Conservation (phyloP, 441 rosid genomes). For the Eugenia klotzschiana region DNA sequence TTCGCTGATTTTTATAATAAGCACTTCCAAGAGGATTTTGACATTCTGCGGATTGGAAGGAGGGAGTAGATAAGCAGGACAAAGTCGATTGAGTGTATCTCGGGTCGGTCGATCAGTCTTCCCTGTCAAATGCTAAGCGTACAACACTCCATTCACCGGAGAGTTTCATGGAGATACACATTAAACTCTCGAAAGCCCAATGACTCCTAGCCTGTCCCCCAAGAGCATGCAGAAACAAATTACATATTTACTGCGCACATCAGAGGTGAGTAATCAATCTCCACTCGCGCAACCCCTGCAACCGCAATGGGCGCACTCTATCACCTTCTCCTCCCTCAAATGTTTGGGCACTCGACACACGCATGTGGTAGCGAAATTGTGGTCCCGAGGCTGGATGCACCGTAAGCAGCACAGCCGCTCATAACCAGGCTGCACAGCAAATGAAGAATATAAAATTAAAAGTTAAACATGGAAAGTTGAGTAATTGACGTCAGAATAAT, state of each 20-base stretch:
- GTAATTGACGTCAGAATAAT: neutral
- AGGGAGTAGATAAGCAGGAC: neutral
- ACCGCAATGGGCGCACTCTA: slow-evolving; percentile 47
- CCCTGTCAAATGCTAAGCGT: neutral
- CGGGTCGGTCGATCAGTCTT: neutral
- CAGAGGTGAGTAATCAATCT: slow-evolving; percentile 13
- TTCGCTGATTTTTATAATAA: neutral
- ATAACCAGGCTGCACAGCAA: slow-evolving; percentile 32
- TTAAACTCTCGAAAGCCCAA: neutral
- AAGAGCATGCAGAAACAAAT: neutral
- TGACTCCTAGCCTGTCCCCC: neutral
- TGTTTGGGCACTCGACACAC: slow-evolving; percentile 41
- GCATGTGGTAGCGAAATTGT: slow-evolving; percentile 40
- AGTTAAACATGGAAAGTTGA: neutral
- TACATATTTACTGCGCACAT: neutral
- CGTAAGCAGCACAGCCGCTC: slow-evolving; percentile 45
- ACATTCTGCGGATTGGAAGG: neutral
- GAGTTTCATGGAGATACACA: neutral
- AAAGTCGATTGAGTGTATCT: neutral
- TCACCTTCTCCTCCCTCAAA: slow-evolving; percentile 42
- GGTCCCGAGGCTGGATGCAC: slow-evolving; percentile 44
- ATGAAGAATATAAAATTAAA: neutral
- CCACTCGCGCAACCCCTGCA: slow-evolving; percentile 45
- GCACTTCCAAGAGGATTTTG: neutral
- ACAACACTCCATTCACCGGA: neutral